Evolutionary conservation across 257 asterid genomes (phyloP), one percentile per base, ranked within the genome.

Genomic region (Salvia miltiorrhiza): DNA sequence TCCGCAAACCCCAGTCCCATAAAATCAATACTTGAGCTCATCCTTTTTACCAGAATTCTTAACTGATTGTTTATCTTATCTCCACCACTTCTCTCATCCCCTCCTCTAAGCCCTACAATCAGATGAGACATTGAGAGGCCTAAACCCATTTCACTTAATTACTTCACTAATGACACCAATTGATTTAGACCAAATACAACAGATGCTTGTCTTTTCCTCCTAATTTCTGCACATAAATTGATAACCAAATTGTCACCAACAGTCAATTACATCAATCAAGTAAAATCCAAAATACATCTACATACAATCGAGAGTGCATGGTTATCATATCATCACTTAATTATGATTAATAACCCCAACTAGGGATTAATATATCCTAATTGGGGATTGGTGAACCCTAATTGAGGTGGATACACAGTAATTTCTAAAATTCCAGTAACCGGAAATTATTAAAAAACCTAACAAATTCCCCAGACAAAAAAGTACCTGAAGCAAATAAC

Each of bases 1-100:
- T 93, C 96, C 11, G 96, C 79, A 67, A 93, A 93, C 37, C 75
- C 82, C 54, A 93, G 96, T 82, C 98, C 98, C 80, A 90, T 32
- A 76, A 93, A 93, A 83, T 93, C 97, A 47, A 74, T 80, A 70
- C 81, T 86, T 9, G 53, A 86, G 57, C 52, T 71, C 76, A 14
- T 73, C 81, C 73, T 86, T 88, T 59, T 83, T 76, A 26, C 39
- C 62, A 43, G 56, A 57, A 7, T 43, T 79, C 68, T 72, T 79
- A n/a, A 32, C 66, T n/a, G 73, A 8, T 54, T 68, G 65, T 40
- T 79, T 20, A 70, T 56, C 74, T 73, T 21, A 71, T 57, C 75
- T 58, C 64, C 84, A 23, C 35, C 11, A 76, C 9, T 72, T 49
- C 33, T 54, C 57, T 16, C 78, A 63, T 63, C 71, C 20, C 81